Percentiles rank a stretch among this genome's conserved stretches.
Evolutionary conservation across 2,329 filamentous ascomycete species (phyloP).

Genomic region (Aspergillus fumigatus): DNA sequence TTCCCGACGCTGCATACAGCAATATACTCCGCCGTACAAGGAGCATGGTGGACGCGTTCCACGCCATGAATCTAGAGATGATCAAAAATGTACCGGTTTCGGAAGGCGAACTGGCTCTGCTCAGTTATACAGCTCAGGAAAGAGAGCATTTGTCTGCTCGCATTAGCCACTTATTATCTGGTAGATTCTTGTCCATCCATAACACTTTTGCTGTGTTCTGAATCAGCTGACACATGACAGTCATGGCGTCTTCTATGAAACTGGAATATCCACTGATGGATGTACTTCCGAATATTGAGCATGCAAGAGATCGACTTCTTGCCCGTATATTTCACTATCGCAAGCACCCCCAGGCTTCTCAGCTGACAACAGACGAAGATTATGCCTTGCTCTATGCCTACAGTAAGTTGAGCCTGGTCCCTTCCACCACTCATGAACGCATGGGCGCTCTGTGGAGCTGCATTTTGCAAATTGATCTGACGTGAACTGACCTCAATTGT

Average conservation of each 20-base stretch:
- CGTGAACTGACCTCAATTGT: constrained; percentile 6
- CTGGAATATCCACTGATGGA: constrained; percentile 91
- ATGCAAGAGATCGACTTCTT: constrained; percentile 74
- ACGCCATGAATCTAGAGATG: constrained; percentile 92
- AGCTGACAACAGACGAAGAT: constrained; percentile 54
- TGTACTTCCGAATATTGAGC: constrained; percentile 75
- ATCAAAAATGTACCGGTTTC: constrained; percentile 71
- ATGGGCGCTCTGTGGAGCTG: constrained; percentile 1
- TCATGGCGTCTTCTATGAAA: constrained; percentile 89
- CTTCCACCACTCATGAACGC: not conserved
- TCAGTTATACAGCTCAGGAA: constrained; percentile 75
- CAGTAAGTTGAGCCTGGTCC: constrained; percentile 45
- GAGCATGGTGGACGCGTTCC: constrained; percentile 85
- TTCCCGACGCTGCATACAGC: constrained; percentile 68
- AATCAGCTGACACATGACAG: constrained; percentile 47
- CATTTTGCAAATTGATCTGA: not conserved
- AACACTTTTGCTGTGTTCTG: not conserved
- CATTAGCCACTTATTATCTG: constrained; percentile 78
- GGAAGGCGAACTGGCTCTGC: constrained; percentile 73
- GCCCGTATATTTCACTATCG: constrained; percentile 86
- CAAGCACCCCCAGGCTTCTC: constrained; percentile 56
- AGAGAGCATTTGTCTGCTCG: constrained; percentile 76
- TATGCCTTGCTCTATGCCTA: constrained; percentile 93
- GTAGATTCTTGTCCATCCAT: constrained; percentile 31
- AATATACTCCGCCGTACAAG: constrained; percentile 75